phyloP scores from a whole-genome alignment of 2,329 filamentous ascomycete species.

The Monilinia fructigena region DNA sequence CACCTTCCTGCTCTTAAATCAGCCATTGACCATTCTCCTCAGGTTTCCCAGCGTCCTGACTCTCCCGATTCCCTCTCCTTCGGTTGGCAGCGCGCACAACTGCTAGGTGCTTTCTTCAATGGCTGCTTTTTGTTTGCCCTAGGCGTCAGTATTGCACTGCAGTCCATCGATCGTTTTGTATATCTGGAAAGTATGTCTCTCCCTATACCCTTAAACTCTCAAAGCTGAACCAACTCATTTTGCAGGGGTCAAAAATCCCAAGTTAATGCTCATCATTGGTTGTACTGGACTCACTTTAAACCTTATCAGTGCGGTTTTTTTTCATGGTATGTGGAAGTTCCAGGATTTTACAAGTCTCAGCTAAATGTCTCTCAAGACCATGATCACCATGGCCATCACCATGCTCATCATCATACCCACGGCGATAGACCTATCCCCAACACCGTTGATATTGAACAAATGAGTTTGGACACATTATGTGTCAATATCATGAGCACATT shows the following conservation, averaged over 20 bases:
- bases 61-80: slow-evolving; percentile 63
- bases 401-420: slow-evolving; percentile 14
- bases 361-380: slow-evolving; percentile 26
- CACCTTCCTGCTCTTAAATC: slow-evolving; percentile 8
- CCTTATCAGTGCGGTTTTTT: slow-evolving; percentile 61
- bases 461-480: slow-evolving; percentile 19
- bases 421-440: not conserved
- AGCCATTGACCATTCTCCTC: slow-evolving; percentile 27
- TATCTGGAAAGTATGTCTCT: slow-evolving; percentile 50
- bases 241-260: slow-evolving; percentile 61
- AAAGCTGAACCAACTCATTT: slow-evolving; percentile 1
- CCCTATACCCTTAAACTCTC: not conserved
- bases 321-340: slow-evolving; percentile 53
- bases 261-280: slow-evolving; percentile 67
- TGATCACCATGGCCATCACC: slow-evolving; percentile 20
- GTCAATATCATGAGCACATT: not conserved
- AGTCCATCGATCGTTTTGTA: slow-evolving; percentile 70
- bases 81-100: slow-evolving; percentile 73
- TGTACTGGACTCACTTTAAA: slow-evolving; percentile 66
- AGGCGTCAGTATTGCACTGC: slow-evolving; percentile 69
- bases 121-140: slow-evolving; percentile 71
- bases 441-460: slow-evolving; percentile 19
- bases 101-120: slow-evolving; percentile 79
- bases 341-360: not conserved
- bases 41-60: slow-evolving; percentile 57